Conservation (phyloP, 78 protist species). For the Polysphondylium violaceum region DNA sequence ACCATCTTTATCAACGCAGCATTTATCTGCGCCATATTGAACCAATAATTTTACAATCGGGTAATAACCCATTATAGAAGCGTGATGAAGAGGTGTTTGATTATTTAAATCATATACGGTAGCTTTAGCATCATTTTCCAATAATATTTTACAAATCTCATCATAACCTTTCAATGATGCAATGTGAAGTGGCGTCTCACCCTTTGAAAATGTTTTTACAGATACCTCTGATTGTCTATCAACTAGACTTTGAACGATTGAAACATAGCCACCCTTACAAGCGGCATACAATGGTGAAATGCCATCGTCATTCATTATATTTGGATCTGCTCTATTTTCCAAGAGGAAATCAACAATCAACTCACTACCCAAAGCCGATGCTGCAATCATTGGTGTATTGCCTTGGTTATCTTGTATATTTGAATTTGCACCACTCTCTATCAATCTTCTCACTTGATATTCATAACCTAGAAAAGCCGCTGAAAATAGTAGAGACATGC, state of each 20-base stretch:
- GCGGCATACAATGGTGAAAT: constrained; percentile 55
- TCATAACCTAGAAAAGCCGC: constrained; percentile 72
- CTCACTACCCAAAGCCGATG: constrained; percentile 37
- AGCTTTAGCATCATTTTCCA: constrained; percentile 43
- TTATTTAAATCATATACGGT: constrained; percentile 23
- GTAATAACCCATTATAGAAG: constrained; percentile 50
- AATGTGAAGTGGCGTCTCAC: constrained; percentile 64
- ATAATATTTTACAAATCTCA: constrained; percentile 26
- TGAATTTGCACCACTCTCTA: constrained; percentile 79
- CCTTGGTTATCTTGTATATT: constrained; percentile 65
- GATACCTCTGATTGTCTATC: constrained; percentile 52
- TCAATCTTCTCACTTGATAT: constrained; percentile 58
- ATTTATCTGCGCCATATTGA: constrained; percentile 24
- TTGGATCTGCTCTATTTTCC: constrained; percentile 63
- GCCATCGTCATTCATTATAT: constrained; percentile 45
- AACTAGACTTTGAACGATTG: constrained; percentile 22
- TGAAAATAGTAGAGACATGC: constrained; percentile 47
- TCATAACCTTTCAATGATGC: constrained; percentile 67
- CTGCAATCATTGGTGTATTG: constrained; percentile 73
- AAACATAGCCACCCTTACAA: constrained; percentile 37
- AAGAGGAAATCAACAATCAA: constrained; percentile 31
- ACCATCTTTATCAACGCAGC: constrained; percentile 50
- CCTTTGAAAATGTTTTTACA: background rate
- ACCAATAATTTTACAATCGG: constrained; percentile 28
- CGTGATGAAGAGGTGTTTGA: constrained; percentile 67